Evolutionary conservation across 75 land plant species (phyloP), one percentile per base, ranked within the genome.

Genomic region (Picea sitchensis): DNA sequence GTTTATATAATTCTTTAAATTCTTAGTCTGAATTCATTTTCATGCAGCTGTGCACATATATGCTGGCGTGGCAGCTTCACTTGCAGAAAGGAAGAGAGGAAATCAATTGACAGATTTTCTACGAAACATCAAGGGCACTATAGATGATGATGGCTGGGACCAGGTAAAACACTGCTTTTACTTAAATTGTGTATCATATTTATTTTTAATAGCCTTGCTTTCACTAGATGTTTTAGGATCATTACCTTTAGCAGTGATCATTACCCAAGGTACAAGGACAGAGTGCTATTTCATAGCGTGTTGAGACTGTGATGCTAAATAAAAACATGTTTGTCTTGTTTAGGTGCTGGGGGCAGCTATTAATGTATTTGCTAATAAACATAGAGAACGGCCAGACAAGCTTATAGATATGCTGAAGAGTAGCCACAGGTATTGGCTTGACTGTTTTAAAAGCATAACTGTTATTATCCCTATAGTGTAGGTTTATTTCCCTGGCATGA

Each of bases 1-100:
- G 36, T 47, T n/a, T 41, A 60, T 79, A 15, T 69, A 23, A 26
- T 47, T 21, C 74, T 47, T 26, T 56, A 7, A 71, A 11, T 60
- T 15, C 56, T 78, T 26, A 76, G n/a, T 4, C 21, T 31, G 8
- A 54, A 54, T 57, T 75, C 26, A 23, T 15, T 34, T 63, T 17
- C n/a, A 83, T 86, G 59, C 93, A 98, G 99, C 98, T 84, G 99
- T 95, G 73, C 92, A 93, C 77, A 98, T 98, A 51, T 98, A 98
- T 87, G 99, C 99, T 83, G 96, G 87, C 78, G 99, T 95, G 71
- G 96, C 96, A 78, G 90, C 98, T 83, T 87, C 90, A 47, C 92
- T 98, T 78, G 99, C 98, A 76, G 98, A 98, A 56, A 91, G 92
- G 76, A 93, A 93, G 81, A 93, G 78, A 74, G 88, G 88, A 68